Evolutionary conservation across 1,284 basidiomycete species (phyloP).

Genomic region (Apiotrichum siamense): DNA sequence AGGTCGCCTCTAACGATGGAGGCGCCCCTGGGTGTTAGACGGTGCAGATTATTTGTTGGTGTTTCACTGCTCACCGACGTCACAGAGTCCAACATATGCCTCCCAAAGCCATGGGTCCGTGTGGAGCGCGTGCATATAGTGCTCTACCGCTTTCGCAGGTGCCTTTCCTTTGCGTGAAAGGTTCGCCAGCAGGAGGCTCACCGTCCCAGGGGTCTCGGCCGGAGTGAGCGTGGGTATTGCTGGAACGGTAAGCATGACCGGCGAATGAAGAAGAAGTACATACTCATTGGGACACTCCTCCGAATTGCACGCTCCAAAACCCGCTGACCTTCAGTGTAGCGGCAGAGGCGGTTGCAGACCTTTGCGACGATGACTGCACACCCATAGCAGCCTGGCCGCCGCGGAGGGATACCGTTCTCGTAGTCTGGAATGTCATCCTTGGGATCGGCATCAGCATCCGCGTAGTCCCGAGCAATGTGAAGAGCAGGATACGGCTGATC

Average conservation of each 20-base stretch:
- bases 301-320: slow-evolving; percentile 37
- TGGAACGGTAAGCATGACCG: slow-evolving; percentile 3
- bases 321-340: slow-evolving; percentile 47
- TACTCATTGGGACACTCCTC: slow-evolving; percentile 28
- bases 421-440: slow-evolving; percentile 41
- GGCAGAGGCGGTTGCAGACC: slow-evolving; percentile 65
- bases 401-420: slow-evolving; percentile 29
- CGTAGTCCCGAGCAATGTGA: slow-evolving; percentile 56
- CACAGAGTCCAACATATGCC: slow-evolving; percentile 82
- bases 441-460: slow-evolving; percentile 44
- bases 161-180: slow-evolving; percentile 47
- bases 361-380: slow-evolving; percentile 73
- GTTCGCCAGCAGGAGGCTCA: slow-evolving; percentile 31
- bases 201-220: slow-evolving; percentile 25
- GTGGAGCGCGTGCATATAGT: slow-evolving; percentile 65
- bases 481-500: slow-evolving; percentile 72
- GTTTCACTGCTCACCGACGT: slow-evolving; percentile 59
- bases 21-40: slow-evolving; percentile 21
- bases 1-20: slow-evolving; percentile 24
- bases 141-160: slow-evolving; percentile 63
- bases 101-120: slow-evolving; percentile 85
- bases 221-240: slow-evolving; percentile 25
- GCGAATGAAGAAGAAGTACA: slow-evolving; percentile 2
- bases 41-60: neutral
- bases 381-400: slow-evolving; percentile 54